These are phyloP conservation scores for Boechera divaricarpa DNA, from an alignment of 345 rosid species.

Conservation along the genomic window DNA sequence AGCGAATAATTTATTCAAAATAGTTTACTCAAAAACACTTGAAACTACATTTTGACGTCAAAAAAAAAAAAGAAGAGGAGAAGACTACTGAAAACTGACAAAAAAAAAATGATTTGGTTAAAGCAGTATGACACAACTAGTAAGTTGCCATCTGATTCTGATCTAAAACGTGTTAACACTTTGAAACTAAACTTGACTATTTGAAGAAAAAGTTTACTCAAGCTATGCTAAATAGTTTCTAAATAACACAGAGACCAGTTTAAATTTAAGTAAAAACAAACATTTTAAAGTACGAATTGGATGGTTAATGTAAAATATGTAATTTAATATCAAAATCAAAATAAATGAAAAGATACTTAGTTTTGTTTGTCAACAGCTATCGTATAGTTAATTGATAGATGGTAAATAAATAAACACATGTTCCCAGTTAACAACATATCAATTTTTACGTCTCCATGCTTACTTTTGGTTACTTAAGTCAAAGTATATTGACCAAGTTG, in stretches of 20 bases:
- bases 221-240: neutral
- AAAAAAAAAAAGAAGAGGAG: too few relatives aligned
- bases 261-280: neutral
- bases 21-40: too few relatives aligned
- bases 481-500: conserved; percentile 38
- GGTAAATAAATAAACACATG: conserved; percentile 31
- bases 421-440: conserved; percentile 26
- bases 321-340: too few relatives aligned
- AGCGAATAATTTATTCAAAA: too few relatives aligned
- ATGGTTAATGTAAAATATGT: neutral
- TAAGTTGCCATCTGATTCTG: neutral
- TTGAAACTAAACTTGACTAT: neutral
- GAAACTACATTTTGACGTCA: too few relatives aligned
- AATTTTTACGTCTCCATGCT: conserved; percentile 7
- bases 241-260: too few relatives aligned
- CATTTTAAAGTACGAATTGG: neutral
- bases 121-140: too few relatives aligned
- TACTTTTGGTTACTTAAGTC: conserved; percentile 36
- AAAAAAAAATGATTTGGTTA: too few relatives aligned
- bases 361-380: conserved; percentile 8
- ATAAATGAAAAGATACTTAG: neutral
- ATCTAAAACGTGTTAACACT: neutral
- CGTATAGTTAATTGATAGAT: neutral
- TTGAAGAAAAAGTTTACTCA: neutral
- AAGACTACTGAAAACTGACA: too few relatives aligned